Evolutionary conservation across 2,329 filamentous ascomycete species (phyloP).

Genomic region (Penicillium italicum): DNA sequence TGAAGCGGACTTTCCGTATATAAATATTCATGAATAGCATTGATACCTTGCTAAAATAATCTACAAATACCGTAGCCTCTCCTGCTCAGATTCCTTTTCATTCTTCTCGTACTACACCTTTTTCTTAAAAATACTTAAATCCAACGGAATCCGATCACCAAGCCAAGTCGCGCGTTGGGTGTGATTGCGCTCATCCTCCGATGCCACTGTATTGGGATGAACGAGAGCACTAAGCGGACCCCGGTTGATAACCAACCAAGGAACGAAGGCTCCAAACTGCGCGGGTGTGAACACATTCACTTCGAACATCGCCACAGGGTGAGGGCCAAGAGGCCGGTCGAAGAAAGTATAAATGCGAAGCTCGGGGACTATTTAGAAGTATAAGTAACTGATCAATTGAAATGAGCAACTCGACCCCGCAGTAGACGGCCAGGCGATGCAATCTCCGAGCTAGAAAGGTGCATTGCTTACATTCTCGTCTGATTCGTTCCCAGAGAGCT

Average conservation of each 20-base stretch:
- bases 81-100: slow-evolving; percentile 12
- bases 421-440: not conserved
- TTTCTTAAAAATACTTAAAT: slow-evolving; percentile 39
- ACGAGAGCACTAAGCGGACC: slow-evolving; percentile 75
- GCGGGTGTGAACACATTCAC: slow-evolving; percentile 81
- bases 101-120: slow-evolving; percentile 23
- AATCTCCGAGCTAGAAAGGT: not conserved
- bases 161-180: slow-evolving; percentile 46
- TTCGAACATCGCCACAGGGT: slow-evolving; percentile 86
- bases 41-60: not conserved
- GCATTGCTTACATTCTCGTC: slow-evolving; percentile 65
- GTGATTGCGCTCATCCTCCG: slow-evolving; percentile 53
- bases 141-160: slow-evolving; percentile 45
- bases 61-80: not conserved
- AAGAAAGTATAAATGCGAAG: slow-evolving; percentile 75
- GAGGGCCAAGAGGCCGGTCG: slow-evolving; percentile 75
- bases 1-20: not conserved
- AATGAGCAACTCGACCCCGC: not conserved
- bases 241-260: slow-evolving; percentile 78
- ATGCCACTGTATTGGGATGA: slow-evolving; percentile 68
- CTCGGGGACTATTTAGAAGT: slow-evolving; percentile 65
- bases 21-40: not conserved
- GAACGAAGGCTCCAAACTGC: slow-evolving; percentile 84
- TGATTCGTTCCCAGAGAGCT: slow-evolving; percentile 72
- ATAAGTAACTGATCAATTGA: not conserved